These are phyloP conservation scores for Scedosporium dehoogii DNA, from an alignment of 2,329 filamentous ascomycete species.

Conservation along the genomic window DNA sequence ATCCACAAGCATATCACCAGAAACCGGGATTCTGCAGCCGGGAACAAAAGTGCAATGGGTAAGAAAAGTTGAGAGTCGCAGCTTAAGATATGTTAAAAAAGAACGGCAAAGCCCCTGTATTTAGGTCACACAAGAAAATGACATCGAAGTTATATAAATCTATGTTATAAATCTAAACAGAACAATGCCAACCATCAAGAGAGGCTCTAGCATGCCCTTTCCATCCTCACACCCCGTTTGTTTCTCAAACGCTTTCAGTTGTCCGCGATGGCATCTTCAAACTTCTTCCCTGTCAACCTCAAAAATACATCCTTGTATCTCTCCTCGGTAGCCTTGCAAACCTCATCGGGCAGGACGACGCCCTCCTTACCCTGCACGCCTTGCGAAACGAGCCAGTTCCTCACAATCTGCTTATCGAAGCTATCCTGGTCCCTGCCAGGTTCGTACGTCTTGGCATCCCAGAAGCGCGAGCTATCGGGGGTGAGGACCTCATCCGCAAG, in stretches of 20 bases:
- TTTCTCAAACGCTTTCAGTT: background rate
- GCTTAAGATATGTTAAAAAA: too few relatives aligned
- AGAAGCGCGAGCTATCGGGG: slow-evolving; percentile 78
- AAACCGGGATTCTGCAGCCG: too few relatives aligned
- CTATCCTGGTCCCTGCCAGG: slow-evolving; percentile 67
- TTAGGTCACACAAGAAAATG: too few relatives aligned
- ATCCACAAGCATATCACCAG: too few relatives aligned
- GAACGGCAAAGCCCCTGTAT: too few relatives aligned
- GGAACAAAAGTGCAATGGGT: too few relatives aligned
- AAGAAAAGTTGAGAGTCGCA: too few relatives aligned
- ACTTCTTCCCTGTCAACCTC: slow-evolving; percentile 47
- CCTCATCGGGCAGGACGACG: slow-evolving; percentile 55
- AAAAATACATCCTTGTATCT: slow-evolving; percentile 71
- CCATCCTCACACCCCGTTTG: too few relatives aligned
- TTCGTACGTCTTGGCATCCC: slow-evolving; percentile 56
- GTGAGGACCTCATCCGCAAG: slow-evolving; percentile 75
- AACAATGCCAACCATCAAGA: too few relatives aligned
- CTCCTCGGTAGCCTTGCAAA: slow-evolving; percentile 56
- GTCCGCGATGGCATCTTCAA: slow-evolving; percentile 19
- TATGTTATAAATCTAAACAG: too few relatives aligned
- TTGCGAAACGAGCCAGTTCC: slow-evolving; percentile 69
- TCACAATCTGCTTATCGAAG: slow-evolving; percentile 79
- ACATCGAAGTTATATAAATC: too few relatives aligned
- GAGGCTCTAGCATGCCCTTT: too few relatives aligned
- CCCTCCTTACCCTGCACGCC: slow-evolving; percentile 39